These are phyloP conservation scores for Podospora anserina DNA, from an alignment of 495 filamentous ascomycete species.

Conservation along the genomic window DNA sequence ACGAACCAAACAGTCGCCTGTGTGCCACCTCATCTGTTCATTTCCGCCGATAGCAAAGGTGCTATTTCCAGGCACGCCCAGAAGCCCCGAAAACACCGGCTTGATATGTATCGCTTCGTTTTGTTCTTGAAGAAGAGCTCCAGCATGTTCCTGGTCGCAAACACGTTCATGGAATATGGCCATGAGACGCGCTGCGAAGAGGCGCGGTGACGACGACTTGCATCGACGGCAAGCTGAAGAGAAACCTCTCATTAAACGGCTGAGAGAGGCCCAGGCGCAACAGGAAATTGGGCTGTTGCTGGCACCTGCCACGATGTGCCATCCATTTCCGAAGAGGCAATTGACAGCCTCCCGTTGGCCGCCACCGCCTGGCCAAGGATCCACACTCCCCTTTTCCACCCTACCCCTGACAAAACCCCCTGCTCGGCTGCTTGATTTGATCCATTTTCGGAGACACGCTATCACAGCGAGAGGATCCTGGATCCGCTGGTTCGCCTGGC, in stretches of 20 bases:
- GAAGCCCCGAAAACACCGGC: neutral
- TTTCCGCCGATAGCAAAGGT: constrained; percentile 16
- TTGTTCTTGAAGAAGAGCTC: neutral
- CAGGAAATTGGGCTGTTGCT: constrained; percentile 16
- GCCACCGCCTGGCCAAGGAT: constrained; percentile 1
- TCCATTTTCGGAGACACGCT: constrained; percentile 18
- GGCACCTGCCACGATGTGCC: constrained; percentile 1
- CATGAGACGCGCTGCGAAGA: neutral
- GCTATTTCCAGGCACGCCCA: constrained; percentile 18
- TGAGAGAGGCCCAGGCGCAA: neutral
- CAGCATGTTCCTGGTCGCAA: neutral
- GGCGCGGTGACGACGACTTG: neutral
- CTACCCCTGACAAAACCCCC: constrained; percentile 12
- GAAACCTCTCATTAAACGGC: constrained; percentile 14
- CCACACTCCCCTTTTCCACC: constrained; percentile 20
- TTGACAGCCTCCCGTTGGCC: constrained; percentile 14
- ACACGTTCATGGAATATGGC: neutral
- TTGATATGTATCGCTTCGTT: neutral
- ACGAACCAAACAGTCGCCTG: constrained; percentile 2
- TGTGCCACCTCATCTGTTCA: constrained; percentile 16
- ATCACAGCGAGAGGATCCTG: neutral
- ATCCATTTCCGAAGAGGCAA: constrained; percentile 9
- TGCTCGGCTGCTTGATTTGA: constrained; percentile 10
- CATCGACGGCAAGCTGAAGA: neutral
- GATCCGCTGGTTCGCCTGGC: neutral